Base-by-base conservation (phyloP, 1,284 basidiomycete species). In the Porogramme epimiltina region DNA sequence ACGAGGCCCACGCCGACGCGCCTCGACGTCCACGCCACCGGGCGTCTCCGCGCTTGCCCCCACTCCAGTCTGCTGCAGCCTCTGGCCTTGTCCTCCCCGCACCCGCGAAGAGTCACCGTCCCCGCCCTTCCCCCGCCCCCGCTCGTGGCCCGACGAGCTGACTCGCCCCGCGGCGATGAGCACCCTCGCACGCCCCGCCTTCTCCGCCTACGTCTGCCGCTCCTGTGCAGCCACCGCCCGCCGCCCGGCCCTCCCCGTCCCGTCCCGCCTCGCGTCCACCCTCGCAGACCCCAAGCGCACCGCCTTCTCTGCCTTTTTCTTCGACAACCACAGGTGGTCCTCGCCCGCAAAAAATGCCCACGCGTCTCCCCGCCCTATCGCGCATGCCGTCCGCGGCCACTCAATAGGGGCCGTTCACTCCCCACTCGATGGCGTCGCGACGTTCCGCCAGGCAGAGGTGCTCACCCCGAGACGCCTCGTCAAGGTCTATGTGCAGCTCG, bases 401-500 rank as follows among this genome's bases (percentile, higher is more conserved):
- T 51, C 48, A 42, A 28, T 55, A 43, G 52, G 56, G 10, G 45
- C 54, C n/a, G 46, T 41, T n/a, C 53, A 54, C 31, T 51, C 56
- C 6, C 48, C 54, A 38, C 11, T 56, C 42, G 25, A 39, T n/a
- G 57, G 42, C 13, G 31, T 54, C 24, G 36, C 59, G 20, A 47
- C 65, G 15, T 66, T 66, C 56, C 61, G 62, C 16, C 51, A 51
- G 26, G 44, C 61, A 16, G 67, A 67, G 31, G 59, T 76, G 3
- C 68, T 85, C 22, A 86, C 84, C 0, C 75, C 83, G 3, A 69
- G 71, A 16, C 79, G 80, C 20, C 75, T 91, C 4, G 62, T 88
- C 40, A 80, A 78, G 52, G 68, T 89, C 36, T 99, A 98, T 71
- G 78, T 81, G 22, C 85, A 93, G 63, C 82, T 99, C 1, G 85